Conservation (phyloP, 2,329 filamentous ascomycete genomes). For the Clathrospora elynae region DNA sequence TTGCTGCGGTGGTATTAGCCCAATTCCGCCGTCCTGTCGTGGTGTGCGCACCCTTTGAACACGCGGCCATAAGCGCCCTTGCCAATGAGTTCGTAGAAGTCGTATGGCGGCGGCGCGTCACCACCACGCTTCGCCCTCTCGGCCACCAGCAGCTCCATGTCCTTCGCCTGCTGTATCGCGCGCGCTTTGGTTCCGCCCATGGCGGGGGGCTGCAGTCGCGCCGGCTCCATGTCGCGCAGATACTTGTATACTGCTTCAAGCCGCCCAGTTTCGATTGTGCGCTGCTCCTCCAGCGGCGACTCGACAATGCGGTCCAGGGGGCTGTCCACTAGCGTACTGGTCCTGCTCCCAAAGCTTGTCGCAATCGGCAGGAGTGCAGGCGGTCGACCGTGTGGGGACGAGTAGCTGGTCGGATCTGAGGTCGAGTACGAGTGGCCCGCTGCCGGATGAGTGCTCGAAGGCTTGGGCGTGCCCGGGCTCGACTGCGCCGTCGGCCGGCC, state of each 20-base stretch:
- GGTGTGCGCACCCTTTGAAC: slow-evolving; percentile 63
- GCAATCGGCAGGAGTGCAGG: slow-evolving; percentile 19
- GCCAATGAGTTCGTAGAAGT: slow-evolving; percentile 73
- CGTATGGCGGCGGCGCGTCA: slow-evolving; percentile 67
- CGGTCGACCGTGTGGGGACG: slow-evolving; percentile 14
- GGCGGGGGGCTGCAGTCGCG: slow-evolving; percentile 36
- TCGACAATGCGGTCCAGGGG: slow-evolving; percentile 35
- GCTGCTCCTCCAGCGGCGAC: slow-evolving; percentile 22
- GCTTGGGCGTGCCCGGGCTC: slow-evolving; percentile 11
- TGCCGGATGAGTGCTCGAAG: background rate
- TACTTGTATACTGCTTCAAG: slow-evolving; percentile 10
- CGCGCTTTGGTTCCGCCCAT: slow-evolving; percentile 58
- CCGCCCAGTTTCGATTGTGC: slow-evolving; percentile 1
- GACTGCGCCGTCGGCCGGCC: slow-evolving; percentile 17
- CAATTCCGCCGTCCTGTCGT: background rate
- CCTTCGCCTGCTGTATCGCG: slow-evolving; percentile 70
- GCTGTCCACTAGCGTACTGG: slow-evolving; percentile 18
- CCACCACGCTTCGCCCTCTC: slow-evolving; percentile 66
- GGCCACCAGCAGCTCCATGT: slow-evolving; percentile 69
- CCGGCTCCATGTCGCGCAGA: slow-evolving; percentile 36
- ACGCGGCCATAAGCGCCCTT: slow-evolving; percentile 77
- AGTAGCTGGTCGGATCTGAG: slow-evolving; percentile 30
- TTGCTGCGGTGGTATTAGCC: slow-evolving; percentile 39
- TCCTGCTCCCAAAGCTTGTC: slow-evolving; percentile 22
- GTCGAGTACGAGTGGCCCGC: slow-evolving; percentile 23